phyloP scores from a whole-genome alignment of 441 rosid genomes.

The Dalechampia spathulata region DNA sequence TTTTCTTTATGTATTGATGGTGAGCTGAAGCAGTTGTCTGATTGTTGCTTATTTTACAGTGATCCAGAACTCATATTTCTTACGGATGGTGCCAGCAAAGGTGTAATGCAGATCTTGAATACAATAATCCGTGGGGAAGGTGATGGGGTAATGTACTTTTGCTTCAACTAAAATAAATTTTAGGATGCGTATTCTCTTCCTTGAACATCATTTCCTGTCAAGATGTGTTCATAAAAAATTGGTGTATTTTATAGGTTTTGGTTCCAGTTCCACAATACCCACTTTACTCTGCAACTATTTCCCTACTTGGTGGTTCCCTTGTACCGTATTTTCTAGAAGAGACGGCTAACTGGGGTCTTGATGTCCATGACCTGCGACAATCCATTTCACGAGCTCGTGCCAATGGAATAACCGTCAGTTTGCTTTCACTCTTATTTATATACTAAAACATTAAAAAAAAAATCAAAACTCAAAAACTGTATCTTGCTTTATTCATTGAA shows the following conservation, averaged over 20 bases:
- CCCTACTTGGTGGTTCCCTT: conserved; percentile 86
- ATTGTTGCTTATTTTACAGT: conserved; percentile 37
- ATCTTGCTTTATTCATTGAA: conserved; percentile 1
- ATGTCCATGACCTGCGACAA: conserved; percentile 62
- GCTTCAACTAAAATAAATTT: background rate
- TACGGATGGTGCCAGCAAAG: conserved; percentile 98
- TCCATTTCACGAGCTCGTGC: conserved; percentile 75
- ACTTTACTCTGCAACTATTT: conserved; percentile 89
- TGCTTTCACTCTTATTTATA: conserved; percentile 15
- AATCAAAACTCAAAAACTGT: conserved; percentile 8
- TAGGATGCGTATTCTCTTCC: conserved; percentile 6
- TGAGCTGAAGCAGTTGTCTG: conserved; percentile 9
- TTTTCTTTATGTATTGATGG: background rate
- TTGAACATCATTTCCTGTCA: conserved; percentile 7
- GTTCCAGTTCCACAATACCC: conserved; percentile 99
- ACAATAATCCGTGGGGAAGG: conserved; percentile 68
- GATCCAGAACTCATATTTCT: conserved; percentile 94
- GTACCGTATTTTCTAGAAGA: conserved; percentile 92
- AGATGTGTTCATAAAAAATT: background rate
- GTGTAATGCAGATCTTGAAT: conserved; percentile 91
- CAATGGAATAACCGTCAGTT: conserved; percentile 78
- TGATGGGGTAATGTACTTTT: conserved; percentile 65
- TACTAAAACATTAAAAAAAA: conserved; percentile 5
- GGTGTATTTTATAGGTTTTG: conserved; percentile 49
- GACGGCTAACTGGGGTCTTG: conserved; percentile 97